Conservation (phyloP, 2,329 filamentous ascomycete species). For the Colletotrichum siamense region DNA sequence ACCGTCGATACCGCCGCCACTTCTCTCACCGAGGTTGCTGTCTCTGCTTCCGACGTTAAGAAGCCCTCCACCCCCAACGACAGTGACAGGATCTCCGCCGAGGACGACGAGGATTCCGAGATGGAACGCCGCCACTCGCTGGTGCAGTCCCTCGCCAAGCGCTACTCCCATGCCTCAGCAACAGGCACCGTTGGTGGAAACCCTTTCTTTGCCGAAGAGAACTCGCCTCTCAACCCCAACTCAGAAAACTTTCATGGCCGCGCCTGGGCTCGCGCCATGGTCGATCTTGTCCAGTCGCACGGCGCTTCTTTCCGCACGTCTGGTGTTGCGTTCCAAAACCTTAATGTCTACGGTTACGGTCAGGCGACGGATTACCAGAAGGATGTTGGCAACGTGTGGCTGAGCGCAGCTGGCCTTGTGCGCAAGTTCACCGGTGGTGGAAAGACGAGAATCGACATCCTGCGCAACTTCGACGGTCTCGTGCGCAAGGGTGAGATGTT, state of each 20-base stretch:
- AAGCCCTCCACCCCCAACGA: slow-evolving; percentile 15
- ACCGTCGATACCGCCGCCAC: slow-evolving; percentile 38
- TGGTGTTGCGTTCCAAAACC: slow-evolving; percentile 70
- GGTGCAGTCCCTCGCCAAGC: slow-evolving; percentile 59
- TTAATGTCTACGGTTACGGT: slow-evolving; percentile 73
- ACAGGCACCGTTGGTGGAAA: slow-evolving; percentile 43
- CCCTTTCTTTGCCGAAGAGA: slow-evolving; percentile 55
- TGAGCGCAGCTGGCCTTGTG: slow-evolving; percentile 50
- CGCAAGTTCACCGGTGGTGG: slow-evolving; percentile 58
- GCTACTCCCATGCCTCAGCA: slow-evolving; percentile 54
- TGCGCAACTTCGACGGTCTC: slow-evolving; percentile 71
- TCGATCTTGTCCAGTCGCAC: slow-evolving; percentile 55
- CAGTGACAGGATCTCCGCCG: slow-evolving; percentile 33
- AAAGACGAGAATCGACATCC: slow-evolving; percentile 68
- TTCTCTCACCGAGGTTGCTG: slow-evolving; percentile 41
- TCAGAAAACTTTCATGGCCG: slow-evolving; percentile 59
- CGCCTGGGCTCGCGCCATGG: slow-evolving; percentile 66
- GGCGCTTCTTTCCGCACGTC: slow-evolving; percentile 64
- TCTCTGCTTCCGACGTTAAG: slow-evolving; percentile 27
- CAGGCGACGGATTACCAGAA: slow-evolving; percentile 74
- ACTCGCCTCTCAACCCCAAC: slow-evolving; percentile 59
- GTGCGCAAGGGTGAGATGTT: slow-evolving; percentile 77
- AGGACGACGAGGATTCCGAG: slow-evolving; percentile 46
- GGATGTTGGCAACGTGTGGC: slow-evolving; percentile 66
- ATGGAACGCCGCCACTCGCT: slow-evolving; percentile 55